phyloP scores from a whole-genome alignment of 139 green algal species.

The Chlamydomonas incerta region DNA sequence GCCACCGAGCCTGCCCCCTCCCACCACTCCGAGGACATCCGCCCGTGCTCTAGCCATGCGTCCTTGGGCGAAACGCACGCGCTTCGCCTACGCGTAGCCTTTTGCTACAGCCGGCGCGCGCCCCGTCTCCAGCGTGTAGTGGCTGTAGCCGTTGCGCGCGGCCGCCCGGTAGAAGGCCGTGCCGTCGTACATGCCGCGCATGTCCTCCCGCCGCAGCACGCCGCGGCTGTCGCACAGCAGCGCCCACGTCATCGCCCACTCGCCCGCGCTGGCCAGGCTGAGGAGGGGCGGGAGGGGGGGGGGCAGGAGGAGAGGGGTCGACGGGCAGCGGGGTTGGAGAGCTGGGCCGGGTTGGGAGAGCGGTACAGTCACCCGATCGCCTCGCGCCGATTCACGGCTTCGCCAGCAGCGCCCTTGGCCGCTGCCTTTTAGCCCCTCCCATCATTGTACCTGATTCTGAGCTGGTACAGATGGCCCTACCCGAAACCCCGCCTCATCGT shows the following conservation, averaged over 20 bases:
- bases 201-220: slow-evolving; percentile 41
- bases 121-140: slow-evolving; percentile 8
- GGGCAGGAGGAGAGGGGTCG: neutral
- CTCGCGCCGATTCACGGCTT: no score
- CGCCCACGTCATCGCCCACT: slow-evolving; percentile 41
- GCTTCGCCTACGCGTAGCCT: slow-evolving; percentile 30
- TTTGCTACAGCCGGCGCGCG: slow-evolving; percentile 7
- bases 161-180: slow-evolving; percentile 42
- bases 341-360: neutral
- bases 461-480: no score
- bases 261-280: slow-evolving; percentile 8
- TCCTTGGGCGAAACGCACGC: no score
- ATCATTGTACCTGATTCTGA: no score
- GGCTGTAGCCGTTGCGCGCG: slow-evolving; percentile 34
- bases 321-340: neutral
- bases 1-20: no score
- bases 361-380: neutral
- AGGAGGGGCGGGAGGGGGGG: neutral
- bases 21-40: no score
- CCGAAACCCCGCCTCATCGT: no score
- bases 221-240: slow-evolving; percentile 6
- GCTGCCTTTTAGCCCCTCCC: no score
- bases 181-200: slow-evolving; percentile 42
- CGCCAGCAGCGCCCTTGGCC: no score
- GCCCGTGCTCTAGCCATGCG: no score